Evolutionary conservation across 176 grass and related monocot genomes (phyloP), one percentile per base, ranked within the genome.

Genomic region (Ensete glaucum): DNA sequence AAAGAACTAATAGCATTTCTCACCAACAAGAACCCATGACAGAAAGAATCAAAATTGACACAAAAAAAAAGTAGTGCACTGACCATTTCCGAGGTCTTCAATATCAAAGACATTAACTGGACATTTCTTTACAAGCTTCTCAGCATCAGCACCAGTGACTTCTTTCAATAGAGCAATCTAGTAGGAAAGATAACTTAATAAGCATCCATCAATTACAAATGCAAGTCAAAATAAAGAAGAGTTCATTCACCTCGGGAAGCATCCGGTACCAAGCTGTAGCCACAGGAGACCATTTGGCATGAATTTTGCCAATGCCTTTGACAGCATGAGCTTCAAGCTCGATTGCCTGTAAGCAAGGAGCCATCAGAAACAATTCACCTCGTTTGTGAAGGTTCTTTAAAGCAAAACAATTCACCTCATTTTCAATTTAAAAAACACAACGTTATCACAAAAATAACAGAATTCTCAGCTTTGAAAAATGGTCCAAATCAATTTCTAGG

Each of bases 231-330:
- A 54, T 19, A 87, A 54, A 63, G 49, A n/a, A 76, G 22, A 50
- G 19, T 8, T 81, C 24, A 73, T 67, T 84, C 71, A 96, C 93
- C 93, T 96, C 89, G 54, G 89, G 93, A 22, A 96, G 87, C 93
- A 96, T 92, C 78, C 83, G 87, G 71, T 96, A 96, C 93, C 93
- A 96, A 49, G 93, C 83, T 71, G 89, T 92, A 82, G 93, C 85
- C 80, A 96, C 93, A 70, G 93, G 93, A 86, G 89, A 96, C 93
- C 93, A 96, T 81, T 96, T 96, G n/a, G 93, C 93, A 83, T 96
- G 93, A 58, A 77, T 79, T 85, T 90, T 92, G 21, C 93, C 93
- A 51, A 88, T 82, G 50, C 93, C 89, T 83, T 96, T 96, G 53
- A 92, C 81, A 71, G 87, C 93, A 87, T 92, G 93, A 54, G 89